These are phyloP conservation scores for Manihot esculenta DNA, from an alignment of 441 rosid species.

Conservation along the genomic window DNA sequence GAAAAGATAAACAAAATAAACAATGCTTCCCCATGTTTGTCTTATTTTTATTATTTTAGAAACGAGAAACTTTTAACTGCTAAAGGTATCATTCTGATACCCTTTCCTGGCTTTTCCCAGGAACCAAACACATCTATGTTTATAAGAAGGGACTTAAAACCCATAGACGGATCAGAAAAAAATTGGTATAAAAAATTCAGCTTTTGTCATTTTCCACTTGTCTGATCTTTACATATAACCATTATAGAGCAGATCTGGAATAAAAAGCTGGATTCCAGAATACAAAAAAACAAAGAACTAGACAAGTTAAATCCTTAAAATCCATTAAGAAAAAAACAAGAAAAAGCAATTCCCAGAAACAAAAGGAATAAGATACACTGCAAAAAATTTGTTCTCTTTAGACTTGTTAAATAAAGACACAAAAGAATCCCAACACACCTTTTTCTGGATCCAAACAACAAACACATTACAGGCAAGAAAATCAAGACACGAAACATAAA, in stretches of 20 bases:
- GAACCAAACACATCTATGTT: slow-evolving; percentile 19
- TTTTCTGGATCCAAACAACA: slow-evolving; percentile 1
- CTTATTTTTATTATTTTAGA: neutral
- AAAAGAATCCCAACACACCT: neutral
- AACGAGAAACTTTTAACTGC: slow-evolving; percentile 2
- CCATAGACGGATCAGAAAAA: neutral
- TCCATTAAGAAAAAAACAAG: neutral
- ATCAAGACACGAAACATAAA: neutral
- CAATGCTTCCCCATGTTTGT: neutral
- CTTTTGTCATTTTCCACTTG: slow-evolving; percentile 6
- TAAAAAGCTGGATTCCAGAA: neutral
- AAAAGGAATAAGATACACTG: neutral
- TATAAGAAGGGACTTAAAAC: neutral
- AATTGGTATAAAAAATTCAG: neutral
- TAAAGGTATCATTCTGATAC: neutral
- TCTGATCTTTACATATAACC: neutral
- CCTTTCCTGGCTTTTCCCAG: slow-evolving; percentile 10
- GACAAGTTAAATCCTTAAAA: neutral
- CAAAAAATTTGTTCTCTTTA: neutral
- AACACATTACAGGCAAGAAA: neutral
- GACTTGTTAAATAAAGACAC: neutral
- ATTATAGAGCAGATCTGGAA: slow-evolving; percentile 14
- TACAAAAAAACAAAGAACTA: slow-evolving; percentile 1
- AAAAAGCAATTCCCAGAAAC: neutral
- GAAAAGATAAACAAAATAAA: neutral